Conservation (phyloP, 768 basidiomycete genomes). For the Leccinum obscurum region DNA sequence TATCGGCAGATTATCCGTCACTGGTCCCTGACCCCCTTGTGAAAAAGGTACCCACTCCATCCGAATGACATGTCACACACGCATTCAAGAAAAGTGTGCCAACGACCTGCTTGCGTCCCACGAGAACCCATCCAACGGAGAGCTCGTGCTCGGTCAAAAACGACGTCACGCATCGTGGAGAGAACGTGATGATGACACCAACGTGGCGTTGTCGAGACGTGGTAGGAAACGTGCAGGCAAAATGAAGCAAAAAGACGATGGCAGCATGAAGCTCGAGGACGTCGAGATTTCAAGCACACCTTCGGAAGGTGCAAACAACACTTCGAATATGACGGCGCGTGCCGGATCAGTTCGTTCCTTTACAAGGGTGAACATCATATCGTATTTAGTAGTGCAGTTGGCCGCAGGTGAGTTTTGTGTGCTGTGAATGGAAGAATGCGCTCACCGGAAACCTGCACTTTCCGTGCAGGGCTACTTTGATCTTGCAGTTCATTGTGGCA, state of each 20-base stretch:
- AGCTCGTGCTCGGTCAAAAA: slow-evolving; percentile 70
- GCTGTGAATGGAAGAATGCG: not conserved
- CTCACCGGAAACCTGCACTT: slow-evolving; percentile 1
- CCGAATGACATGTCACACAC: slow-evolving; percentile 11
- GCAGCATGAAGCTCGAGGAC: slow-evolving; percentile 25
- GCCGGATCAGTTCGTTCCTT: slow-evolving; percentile 50
- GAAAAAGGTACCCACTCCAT: slow-evolving; percentile 60
- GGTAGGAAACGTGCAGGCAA: slow-evolving; percentile 17
- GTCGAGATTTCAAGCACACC: not conserved
- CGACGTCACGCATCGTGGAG: slow-evolving; percentile 32
- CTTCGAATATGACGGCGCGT: slow-evolving; percentile 38
- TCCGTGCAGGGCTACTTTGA: slow-evolving; percentile 57
- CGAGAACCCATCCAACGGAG: slow-evolving; percentile 67
- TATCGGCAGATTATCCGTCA: not conserved
- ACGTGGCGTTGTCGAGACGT: slow-evolving; percentile 17
- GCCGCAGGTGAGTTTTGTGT: slow-evolving; percentile 46
- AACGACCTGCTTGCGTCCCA: slow-evolving; percentile 50
- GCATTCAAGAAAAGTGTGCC: slow-evolving; percentile 27
- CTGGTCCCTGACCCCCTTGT: not conserved
- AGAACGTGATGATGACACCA: slow-evolving; percentile 29
- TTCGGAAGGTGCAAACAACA: slow-evolving; percentile 15
- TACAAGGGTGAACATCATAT: slow-evolving; percentile 41
- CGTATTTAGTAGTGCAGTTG: slow-evolving; percentile 64
- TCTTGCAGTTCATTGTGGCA: slow-evolving; percentile 52
- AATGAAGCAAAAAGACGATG: slow-evolving; percentile 24